These are phyloP conservation scores for Scenedesmus sp. DNA, from an alignment of 163 green algal species.

Conservation along the genomic window DNA sequence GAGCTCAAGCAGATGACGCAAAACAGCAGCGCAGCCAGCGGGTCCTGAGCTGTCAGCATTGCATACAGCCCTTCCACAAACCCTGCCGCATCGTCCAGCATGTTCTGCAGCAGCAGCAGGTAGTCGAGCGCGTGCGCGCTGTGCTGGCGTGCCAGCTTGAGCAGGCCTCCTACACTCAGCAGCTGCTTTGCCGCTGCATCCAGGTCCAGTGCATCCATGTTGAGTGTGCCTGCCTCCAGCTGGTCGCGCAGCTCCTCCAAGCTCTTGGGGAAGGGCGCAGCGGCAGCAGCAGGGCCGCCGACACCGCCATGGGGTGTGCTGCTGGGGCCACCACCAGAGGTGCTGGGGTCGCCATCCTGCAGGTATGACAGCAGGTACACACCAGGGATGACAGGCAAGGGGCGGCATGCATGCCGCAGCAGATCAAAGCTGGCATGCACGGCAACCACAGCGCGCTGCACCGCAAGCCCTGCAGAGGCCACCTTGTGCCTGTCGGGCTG, in stretches of 20 bases:
- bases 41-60: slow-evolving; percentile 44
- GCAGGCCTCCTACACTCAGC: slow-evolving; percentile 21
- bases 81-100: slow-evolving; percentile 44
- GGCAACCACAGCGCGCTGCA: not conserved
- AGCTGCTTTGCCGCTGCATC: slow-evolving; percentile 35
- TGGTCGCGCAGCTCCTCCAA: slow-evolving; percentile 37
- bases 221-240: slow-evolving; percentile 44
- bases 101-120: slow-evolving; percentile 47
- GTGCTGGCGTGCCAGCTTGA: slow-evolving; percentile 44
- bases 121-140: slow-evolving; percentile 29
- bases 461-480: too few species aligned
- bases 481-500: not conserved
- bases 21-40: slow-evolving; percentile 26
- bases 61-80: slow-evolving; percentile 53
- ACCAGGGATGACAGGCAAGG: not conserved
- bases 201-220: slow-evolving; percentile 34
- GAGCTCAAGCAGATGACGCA: not conserved
- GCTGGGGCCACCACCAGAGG: not conserved
- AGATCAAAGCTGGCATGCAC: not conserved
- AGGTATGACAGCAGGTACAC: not conserved
- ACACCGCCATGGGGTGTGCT: not conserved
- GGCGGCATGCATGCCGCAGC: not conserved
- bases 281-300: not conserved
- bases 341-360: not conserved
- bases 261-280: not conserved